These are phyloP conservation scores for Lentinula novae-zelandiae DNA, from an alignment of 1,284 basidiomycete species.

Conservation along the genomic window DNA sequence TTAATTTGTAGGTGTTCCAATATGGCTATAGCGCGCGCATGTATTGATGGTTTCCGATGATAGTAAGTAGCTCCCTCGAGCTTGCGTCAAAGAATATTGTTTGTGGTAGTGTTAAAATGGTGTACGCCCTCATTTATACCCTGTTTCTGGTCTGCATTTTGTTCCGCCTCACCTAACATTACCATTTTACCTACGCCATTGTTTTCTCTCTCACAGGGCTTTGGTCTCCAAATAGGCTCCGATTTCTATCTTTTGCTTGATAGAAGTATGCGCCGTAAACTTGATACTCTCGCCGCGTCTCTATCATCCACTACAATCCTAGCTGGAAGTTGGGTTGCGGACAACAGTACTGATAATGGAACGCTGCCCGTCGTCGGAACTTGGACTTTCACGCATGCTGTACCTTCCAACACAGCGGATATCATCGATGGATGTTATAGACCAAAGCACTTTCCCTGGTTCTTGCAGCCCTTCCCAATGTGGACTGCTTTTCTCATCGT, in stretches of 20 bases:
- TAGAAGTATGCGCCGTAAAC: constrained; percentile 46
- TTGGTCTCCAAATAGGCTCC: constrained; percentile 85
- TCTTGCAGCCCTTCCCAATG: constrained; percentile 70
- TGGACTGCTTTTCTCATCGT: constrained; percentile 80
- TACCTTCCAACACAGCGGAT: constrained; percentile 37
- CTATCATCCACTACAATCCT: constrained; percentile 48
- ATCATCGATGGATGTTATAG: constrained; percentile 70
- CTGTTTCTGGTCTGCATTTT: constrained; percentile 63
- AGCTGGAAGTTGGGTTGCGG: constrained; percentile 64
- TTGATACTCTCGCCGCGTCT: constrained; percentile 48
- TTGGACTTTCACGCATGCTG: constrained; percentile 70
- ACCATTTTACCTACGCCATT: not conserved
- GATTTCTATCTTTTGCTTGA: constrained; percentile 83
- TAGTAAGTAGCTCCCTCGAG: constrained; percentile 84
- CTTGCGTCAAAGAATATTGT: constrained; percentile 87
- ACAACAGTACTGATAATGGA: constrained; percentile 51
- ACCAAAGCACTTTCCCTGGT: constrained; percentile 67
- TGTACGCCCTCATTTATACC: constrained; percentile 86
- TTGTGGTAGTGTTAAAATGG: constrained; percentile 86
- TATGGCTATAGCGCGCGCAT: constrained; percentile 13
- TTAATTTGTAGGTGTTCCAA: constrained; percentile 58
- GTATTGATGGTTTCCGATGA: not conserved
- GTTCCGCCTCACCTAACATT: not conserved
- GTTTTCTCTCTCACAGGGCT: constrained; percentile 46
- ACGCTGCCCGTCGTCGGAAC: constrained; percentile 57